Conservation (phyloP, 2,329 filamentous ascomycete species). For the Lecanosticta acicola region DNA sequence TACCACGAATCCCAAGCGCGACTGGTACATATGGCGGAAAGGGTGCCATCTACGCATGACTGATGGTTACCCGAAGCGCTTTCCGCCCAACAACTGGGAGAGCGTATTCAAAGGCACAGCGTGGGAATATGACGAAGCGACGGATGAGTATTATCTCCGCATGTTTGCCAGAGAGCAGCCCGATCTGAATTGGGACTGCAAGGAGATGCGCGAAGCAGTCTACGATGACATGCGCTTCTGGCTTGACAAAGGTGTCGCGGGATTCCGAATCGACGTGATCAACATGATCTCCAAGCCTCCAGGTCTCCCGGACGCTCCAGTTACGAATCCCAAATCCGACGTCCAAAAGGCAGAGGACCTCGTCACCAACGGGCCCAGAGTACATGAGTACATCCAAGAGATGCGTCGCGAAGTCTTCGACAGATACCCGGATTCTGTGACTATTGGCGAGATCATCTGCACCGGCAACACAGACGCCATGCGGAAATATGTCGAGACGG, state of each 20-base stretch:
- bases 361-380: slow-evolving; percentile 17
- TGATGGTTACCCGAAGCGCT: slow-evolving; percentile 46
- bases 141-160: slow-evolving; percentile 45
- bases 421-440: slow-evolving; percentile 42
- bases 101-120: slow-evolving; percentile 36
- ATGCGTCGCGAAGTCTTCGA: slow-evolving; percentile 37
- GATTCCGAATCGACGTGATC: slow-evolving; percentile 46
- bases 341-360: slow-evolving; percentile 15
- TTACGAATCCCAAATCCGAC: slow-evolving; percentile 32
- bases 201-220: slow-evolving; percentile 39
- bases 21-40: slow-evolving; percentile 63
- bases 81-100: slow-evolving; percentile 55
- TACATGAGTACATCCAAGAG: slow-evolving; percentile 15
- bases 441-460: slow-evolving; percentile 46
- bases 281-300: slow-evolving; percentile 44
- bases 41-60: slow-evolving; percentile 50
- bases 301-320: slow-evolving; percentile 37
- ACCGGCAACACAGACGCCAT: slow-evolving; percentile 45
- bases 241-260: slow-evolving; percentile 39
- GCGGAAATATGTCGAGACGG: slow-evolving; percentile 46
- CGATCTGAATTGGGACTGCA: slow-evolving; percentile 46
- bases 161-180: slow-evolving; percentile 44
- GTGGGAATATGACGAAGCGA: slow-evolving; percentile 43
- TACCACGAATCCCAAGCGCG: slow-evolving; percentile 47
- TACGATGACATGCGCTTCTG: slow-evolving; percentile 45